These are phyloP conservation scores for Murraya paniculata DNA, from an alignment of 345 rosid species.

Conservation along the genomic window DNA sequence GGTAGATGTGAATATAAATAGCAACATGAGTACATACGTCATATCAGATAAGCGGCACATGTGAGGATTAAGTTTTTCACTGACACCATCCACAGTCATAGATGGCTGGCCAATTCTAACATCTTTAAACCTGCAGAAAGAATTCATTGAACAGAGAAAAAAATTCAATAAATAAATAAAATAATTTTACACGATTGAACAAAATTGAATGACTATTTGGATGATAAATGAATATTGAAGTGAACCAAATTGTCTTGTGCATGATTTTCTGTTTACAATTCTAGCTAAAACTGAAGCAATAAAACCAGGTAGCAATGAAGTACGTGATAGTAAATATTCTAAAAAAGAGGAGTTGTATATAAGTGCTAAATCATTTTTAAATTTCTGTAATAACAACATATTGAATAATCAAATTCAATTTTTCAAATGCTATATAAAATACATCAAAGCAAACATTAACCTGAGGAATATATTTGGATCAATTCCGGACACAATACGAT, in stretches of 20 bases:
- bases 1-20: background rate
- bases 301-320: background rate
- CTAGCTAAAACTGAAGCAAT: background rate
- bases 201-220: background rate
- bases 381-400: background rate
- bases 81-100: conserved; percentile 24
- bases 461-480: conserved; percentile 63
- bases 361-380: background rate
- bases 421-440: background rate
- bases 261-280: background rate
- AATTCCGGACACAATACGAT: conserved; percentile 39
- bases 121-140: conserved; percentile 60
- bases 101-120: conserved; percentile 72
- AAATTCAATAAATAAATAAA: background rate
- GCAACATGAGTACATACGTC: conserved; percentile 48
- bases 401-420: background rate
- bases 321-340: background rate
- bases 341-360: background rate
- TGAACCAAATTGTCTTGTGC: background rate
- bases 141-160: conserved; percentile 7
- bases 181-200: background rate
- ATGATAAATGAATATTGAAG: background rate
- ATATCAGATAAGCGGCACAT: conserved; percentile 76
- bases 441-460: conserved; percentile 23
- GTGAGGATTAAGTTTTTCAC: conserved; percentile 56